Evolutionary conservation across 208 protist species (phyloP).

Genomic region (Zelonia costaricensis): DNA sequence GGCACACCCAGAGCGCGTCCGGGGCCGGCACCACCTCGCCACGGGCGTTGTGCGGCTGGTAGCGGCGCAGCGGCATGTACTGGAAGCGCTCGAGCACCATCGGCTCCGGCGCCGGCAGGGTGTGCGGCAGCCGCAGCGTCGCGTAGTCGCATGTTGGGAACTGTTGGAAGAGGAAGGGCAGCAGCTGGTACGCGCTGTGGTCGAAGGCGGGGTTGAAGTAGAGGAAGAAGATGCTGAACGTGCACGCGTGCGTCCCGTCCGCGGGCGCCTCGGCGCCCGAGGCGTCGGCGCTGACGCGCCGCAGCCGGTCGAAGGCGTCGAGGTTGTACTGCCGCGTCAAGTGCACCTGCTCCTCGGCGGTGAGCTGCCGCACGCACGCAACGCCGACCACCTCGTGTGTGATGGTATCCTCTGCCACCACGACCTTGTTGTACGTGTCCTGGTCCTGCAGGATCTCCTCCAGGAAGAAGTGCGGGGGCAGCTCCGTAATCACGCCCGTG

Average conservation of each 20-base stretch:
- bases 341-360: conserved; percentile 61
- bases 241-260: conserved; percentile 14
- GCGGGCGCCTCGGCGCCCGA: conserved; percentile 13
- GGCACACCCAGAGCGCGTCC: conserved; percentile 80
- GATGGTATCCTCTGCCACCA: conserved; percentile 75
- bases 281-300: conserved; percentile 22
- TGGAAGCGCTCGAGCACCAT: conserved; percentile 73
- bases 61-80: conserved; percentile 80
- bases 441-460: conserved; percentile 90
- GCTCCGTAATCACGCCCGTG: conserved; percentile 67
- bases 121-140: conserved; percentile 69
- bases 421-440: conserved; percentile 70
- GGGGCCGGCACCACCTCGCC: conserved; percentile 65
- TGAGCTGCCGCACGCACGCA: conserved; percentile 64
- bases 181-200: conserved; percentile 56
- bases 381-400: conserved; percentile 82
- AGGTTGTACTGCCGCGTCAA: conserved; percentile 71
- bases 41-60: conserved; percentile 69
- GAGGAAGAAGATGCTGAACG: conserved; percentile 69
- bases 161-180: conserved; percentile 70
- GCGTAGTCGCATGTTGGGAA: conserved; percentile 82
- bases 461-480: conserved; percentile 80
- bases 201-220: conserved; percentile 84
- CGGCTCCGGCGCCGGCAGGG: conserved; percentile 59
- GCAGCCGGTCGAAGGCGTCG: conserved; percentile 69